Base-by-base conservation (phyloP, 2,329 filamentous ascomycete species). In the Thelonectria discophora region DNA sequence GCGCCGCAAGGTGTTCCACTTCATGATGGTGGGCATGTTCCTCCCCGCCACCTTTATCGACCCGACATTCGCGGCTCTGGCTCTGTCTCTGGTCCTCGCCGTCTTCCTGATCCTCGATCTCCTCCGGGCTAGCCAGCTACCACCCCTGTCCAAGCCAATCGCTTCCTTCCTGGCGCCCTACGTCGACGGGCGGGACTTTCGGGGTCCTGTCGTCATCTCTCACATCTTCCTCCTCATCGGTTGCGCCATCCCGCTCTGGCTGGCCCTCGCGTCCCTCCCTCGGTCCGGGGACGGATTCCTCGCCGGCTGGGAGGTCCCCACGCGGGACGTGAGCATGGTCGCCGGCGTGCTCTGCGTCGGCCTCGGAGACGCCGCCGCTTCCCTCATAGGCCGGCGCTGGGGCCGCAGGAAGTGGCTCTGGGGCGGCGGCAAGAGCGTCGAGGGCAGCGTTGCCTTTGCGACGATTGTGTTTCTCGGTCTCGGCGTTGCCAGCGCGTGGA, bases 1-100 rank as follows among this genome's bases (percentile, higher is more conserved):
- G 1, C 87, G 95, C 51, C 88, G 95, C 52, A 99, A 99, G 77
- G 92, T 98, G 21, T 99, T 99, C 76, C 95, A 99, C 76, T 96
- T 96, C 69, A 97, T 94, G 85, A 98, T 98, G 91, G 94, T 98
- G 8, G 88, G 88, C 58, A 97, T 99, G 92, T 89, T 99, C 58
- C 83, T 98, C 2, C 94, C 95, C 0, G 88, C 92, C 1, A 91
- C 90, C 2, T 97, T 88, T 74, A 80, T 98, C 65, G 95, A 99
- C 75, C 94, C 95, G 1, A 84, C 89, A 42, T 98, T 92, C 76
- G 88, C 89, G 51, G 87, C 91, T 1, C 81, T 99, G 12, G 92
- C 93, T 0, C 82, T 98, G n/a, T 83, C 85, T 0, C 80, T 97
- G 32, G 87, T 93, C 24, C 84, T 99, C 37, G 88, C 91, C 4